These are phyloP conservation scores for Tuber brumale DNA, from an alignment of 495 filamentous ascomycete genomes.

Conservation along the genomic window DNA sequence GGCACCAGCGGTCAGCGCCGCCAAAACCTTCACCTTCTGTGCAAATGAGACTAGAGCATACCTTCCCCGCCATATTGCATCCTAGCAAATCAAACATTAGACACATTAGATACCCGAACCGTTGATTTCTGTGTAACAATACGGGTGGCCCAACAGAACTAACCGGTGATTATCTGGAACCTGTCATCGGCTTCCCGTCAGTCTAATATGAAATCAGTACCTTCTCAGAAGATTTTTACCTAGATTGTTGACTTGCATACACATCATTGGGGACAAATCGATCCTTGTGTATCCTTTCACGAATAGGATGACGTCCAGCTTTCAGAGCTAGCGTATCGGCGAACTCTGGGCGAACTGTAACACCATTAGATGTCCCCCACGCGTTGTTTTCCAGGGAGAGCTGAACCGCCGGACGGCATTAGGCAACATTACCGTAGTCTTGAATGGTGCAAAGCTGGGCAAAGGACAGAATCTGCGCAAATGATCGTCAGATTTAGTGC, in stretches of 20 bases:
- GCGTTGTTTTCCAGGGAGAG: conserved; percentile 12
- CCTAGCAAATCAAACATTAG: conserved; percentile 46
- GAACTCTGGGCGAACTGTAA: conserved; percentile 61
- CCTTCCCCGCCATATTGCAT: conserved; percentile 98
- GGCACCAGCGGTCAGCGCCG: not conserved
- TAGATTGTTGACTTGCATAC: conserved; percentile 66
- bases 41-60: conserved; percentile 13
- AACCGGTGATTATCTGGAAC: conserved; percentile 78
- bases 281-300: conserved; percentile 58
- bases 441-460: conserved; percentile 66
- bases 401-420: conserved; percentile 21
- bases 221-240: conserved; percentile 41
- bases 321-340: conserved; percentile 71
- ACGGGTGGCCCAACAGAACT: conserved; percentile 17
- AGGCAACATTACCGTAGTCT: conserved; percentile 54
- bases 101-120: conserved; percentile 36
- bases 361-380: conserved; percentile 31
- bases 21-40: not conserved
- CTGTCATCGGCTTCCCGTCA: conserved; percentile 29
- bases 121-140: conserved; percentile 26
- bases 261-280: conserved; percentile 83
- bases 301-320: conserved; percentile 73
- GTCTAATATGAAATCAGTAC: conserved; percentile 4
- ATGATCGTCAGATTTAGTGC: conserved; percentile 29
- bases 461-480: conserved; percentile 54